Base-by-base conservation (phyloP, 83 land plant species). In the Diphasiastrum complanatum region DNA sequence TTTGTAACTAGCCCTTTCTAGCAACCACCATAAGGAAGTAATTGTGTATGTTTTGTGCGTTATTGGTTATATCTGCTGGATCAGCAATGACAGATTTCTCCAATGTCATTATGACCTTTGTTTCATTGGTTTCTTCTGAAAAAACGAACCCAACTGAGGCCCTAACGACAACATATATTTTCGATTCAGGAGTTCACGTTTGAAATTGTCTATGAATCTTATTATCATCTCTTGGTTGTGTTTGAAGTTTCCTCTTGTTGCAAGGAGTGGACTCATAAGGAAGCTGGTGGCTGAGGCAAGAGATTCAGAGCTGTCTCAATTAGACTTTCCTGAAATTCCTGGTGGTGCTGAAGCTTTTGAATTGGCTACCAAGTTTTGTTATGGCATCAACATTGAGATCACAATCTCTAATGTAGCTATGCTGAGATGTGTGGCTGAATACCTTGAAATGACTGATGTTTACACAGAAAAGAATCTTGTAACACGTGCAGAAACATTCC, bases 391-490 rank as follows among this genome's bases (percentile, higher is more conserved):
- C 59, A 76, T 85, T 30, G 89, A 85, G 58, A 76, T 85, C 27
- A 71, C 51, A 35, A 58, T 58, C 24, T 69, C 61, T 16, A 85
- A 85, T 63, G 56, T 85, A 18, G 80, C 83, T 4, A 48, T 57
- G 59, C 71, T 85, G 16, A 65, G 85, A 0, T 81, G 89, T 34
- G 77, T 35, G 47, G 78, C 85, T n/a, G 85, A 85, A 67, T 74
- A 67, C 53, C 77, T 85, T 0, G 82, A 85, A 52, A 85, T 85
- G 89, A 79, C 85, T 5, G 89, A 85, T 64, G 89, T 81, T 2
- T 79, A 71, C 55, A 67, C 80, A 16, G 70, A 36, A 11, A 68
- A 67, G 8, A 85, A 85, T 59, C 67, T 85, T 1, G 52, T 79
- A 11, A 64, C 63, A 49, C 57, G 74, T 55, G 49, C 77, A 2